phyloP scores from a whole-genome alignment of 1,284 basidiomycete species.

The Caloboletus inedulis region DNA sequence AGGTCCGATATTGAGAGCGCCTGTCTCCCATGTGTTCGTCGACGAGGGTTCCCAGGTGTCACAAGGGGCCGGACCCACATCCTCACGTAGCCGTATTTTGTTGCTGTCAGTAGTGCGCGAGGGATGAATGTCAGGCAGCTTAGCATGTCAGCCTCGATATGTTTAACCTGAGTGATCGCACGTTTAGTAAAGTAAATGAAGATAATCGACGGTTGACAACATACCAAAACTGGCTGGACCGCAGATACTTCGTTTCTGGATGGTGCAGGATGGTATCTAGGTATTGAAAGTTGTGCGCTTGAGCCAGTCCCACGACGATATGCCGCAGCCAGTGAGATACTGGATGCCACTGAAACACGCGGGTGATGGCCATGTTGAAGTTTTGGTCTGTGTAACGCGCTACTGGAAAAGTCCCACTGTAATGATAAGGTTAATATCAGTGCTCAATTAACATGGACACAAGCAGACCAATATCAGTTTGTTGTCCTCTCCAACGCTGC shows the following conservation, averaged over 20 bases:
- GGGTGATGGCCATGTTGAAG: conserved; percentile 59
- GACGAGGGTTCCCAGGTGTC: conserved; percentile 27
- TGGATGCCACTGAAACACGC: conserved; percentile 72
- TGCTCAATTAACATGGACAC: neutral
- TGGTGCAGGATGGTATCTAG: conserved; percentile 80
- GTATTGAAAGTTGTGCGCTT: conserved; percentile 49
- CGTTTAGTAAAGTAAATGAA: neutral
- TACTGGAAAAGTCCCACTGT: conserved; percentile 90
- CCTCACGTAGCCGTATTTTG: conserved; percentile 70
- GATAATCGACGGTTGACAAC: conserved; percentile 31
- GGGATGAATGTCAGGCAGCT: conserved; percentile 70
- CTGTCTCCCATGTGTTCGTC: conserved; percentile 33
- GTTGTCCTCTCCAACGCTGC: conserved; percentile 92
- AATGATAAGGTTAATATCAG: neutral
- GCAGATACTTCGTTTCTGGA: conserved; percentile 87
- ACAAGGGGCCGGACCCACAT: conserved; percentile 81
- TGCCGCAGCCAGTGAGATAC: conserved; percentile 55
- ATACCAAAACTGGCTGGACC: conserved; percentile 85
- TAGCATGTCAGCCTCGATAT: conserved; percentile 73
- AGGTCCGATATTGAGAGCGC: conserved; percentile 33
- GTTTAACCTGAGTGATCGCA: conserved; percentile 58
- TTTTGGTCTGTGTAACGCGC: conserved; percentile 73
- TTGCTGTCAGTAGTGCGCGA: conserved; percentile 72
- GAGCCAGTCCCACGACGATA: conserved; percentile 56
- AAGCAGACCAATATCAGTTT: conserved; percentile 76